These are phyloP conservation scores for Pontederia crassipes DNA, from an alignment of 176 grass and related monocot species.

Conservation along the genomic window DNA sequence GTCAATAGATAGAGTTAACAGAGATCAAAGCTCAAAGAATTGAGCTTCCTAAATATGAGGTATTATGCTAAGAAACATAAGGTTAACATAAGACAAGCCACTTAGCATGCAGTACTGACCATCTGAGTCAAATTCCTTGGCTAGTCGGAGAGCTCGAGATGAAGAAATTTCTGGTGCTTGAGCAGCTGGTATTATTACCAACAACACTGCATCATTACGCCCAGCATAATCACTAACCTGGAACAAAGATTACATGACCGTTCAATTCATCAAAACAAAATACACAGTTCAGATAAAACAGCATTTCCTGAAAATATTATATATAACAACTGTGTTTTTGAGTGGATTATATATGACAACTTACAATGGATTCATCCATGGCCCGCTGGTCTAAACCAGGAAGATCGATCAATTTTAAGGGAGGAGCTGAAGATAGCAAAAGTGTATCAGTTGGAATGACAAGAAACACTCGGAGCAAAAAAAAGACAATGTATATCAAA, in stretches of 20 bases:
- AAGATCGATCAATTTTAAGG: conserved; percentile 90
- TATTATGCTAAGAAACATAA: too few relatives aligned
- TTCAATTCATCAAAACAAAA: not conserved
- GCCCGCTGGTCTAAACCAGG: conserved; percentile 92
- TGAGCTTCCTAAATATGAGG: not conserved
- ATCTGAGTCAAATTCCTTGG: conserved; percentile 88
- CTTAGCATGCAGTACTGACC: conserved; percentile 30
- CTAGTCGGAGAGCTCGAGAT: conserved; percentile 73
- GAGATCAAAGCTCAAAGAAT: not conserved
- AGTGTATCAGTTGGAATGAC: not conserved
- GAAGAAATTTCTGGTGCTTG: conserved; percentile 86
- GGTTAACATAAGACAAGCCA: too few relatives aligned
- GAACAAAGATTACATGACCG: not conserved
- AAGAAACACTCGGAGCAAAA: not conserved
- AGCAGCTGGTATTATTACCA: conserved; percentile 88
- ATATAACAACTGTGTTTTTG: conserved; percentile 13
- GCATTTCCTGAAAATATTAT: not conserved
- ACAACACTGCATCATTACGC: conserved; percentile 90
- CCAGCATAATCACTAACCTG: conserved; percentile 82
- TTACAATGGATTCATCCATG: conserved; percentile 76
- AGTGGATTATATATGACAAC: conserved; percentile 10
- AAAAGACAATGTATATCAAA: conserved; percentile 1
- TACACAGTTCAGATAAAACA: not conserved
- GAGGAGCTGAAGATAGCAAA: conserved; percentile 59
- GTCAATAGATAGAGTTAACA: conserved; percentile 20